phyloP scores from a whole-genome alignment of 768 basidiomycete genomes.

The Clitopilus hobsonii region DNA sequence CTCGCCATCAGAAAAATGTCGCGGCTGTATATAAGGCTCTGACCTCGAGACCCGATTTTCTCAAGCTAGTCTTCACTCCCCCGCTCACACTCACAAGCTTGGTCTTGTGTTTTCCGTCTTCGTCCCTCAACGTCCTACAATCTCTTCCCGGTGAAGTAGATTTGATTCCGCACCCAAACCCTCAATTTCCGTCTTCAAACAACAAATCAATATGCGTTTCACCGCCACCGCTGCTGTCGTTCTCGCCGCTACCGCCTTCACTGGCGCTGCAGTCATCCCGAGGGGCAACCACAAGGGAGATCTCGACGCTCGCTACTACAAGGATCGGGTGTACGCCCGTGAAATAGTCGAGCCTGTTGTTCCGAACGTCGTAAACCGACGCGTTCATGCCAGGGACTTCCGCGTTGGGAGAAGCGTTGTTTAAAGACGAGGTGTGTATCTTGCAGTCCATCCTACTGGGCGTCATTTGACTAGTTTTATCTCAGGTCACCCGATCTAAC shows the following conservation, averaged over 20 bases:
- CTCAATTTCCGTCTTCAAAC: conserved; percentile 6
- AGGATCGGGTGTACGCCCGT: conserved; percentile 14
- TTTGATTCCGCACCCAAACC: conserved; percentile 7
- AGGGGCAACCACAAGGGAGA: conserved; percentile 16
- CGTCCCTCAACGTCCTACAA: conserved; percentile 5
- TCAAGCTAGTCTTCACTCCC: conserved; percentile 32
- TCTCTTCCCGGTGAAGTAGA: conserved; percentile 23
- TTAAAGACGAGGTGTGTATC: conserved; percentile 4
- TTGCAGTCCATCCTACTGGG: too few species aligned
- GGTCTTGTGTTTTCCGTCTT: conserved; percentile 26
- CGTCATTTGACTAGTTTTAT: background rate
- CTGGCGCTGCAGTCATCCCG: conserved; percentile 22
- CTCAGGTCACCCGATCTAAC: background rate
- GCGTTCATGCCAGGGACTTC: conserved; percentile 14
- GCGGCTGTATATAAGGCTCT: conserved; percentile 5
- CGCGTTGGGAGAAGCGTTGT: conserved; percentile 5
- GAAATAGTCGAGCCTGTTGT: conserved; percentile 3
- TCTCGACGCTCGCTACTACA: conserved; percentile 18
- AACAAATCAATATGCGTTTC: conserved; percentile 23
- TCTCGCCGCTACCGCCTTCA: conserved; percentile 17
- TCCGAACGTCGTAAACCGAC: conserved; percentile 3
- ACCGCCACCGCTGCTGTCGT: conserved; percentile 13
- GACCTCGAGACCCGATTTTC: background rate
- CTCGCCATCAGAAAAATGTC: background rate
- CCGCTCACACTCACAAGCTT: conserved; percentile 23